Conservation (phyloP, 75 land plant species). For the Chamaecyparis obtusa region DNA sequence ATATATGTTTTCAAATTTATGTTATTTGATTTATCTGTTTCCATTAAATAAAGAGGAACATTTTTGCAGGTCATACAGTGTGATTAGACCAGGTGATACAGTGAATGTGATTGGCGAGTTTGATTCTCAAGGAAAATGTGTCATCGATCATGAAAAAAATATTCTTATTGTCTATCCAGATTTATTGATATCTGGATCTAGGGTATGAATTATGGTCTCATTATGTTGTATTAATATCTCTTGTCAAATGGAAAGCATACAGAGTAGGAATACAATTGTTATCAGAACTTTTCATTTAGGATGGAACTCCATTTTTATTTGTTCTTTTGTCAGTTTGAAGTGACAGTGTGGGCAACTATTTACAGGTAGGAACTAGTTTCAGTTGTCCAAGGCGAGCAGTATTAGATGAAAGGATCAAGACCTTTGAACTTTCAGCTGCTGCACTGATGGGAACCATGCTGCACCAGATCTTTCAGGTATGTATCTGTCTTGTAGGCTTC, state of each 20-base stretch:
- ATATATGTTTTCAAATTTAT: neutral
- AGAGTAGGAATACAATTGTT: neutral
- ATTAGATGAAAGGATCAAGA: slow-evolving; percentile 77
- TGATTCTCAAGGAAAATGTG: slow-evolving; percentile 67
- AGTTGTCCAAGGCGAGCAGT: slow-evolving; percentile 76
- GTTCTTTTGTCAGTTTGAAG: neutral
- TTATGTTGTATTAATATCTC: neutral
- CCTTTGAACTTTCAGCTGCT: slow-evolving; percentile 49
- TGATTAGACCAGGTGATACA: slow-evolving; percentile 82
- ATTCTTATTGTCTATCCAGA: slow-evolving; percentile 75
- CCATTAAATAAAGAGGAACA: neutral
- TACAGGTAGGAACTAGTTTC: slow-evolving; percentile 81
- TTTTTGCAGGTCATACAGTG: slow-evolving; percentile 53
- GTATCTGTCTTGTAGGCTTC: neutral
- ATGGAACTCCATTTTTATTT: neutral
- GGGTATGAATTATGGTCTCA: slow-evolving; percentile 43
- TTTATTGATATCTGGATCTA: slow-evolving; percentile 76
- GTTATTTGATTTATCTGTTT: neutral
- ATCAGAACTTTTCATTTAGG: neutral
- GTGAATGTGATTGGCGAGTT: slow-evolving; percentile 82
- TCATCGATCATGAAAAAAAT: slow-evolving; percentile 51
- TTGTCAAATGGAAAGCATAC: neutral
- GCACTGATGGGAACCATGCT: slow-evolving; percentile 85
- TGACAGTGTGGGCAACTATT: neutral
- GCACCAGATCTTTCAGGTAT: slow-evolving; percentile 86